Base-by-base conservation (phyloP, 768 basidiomycete genomes). In the Suillus luteus region DNA sequence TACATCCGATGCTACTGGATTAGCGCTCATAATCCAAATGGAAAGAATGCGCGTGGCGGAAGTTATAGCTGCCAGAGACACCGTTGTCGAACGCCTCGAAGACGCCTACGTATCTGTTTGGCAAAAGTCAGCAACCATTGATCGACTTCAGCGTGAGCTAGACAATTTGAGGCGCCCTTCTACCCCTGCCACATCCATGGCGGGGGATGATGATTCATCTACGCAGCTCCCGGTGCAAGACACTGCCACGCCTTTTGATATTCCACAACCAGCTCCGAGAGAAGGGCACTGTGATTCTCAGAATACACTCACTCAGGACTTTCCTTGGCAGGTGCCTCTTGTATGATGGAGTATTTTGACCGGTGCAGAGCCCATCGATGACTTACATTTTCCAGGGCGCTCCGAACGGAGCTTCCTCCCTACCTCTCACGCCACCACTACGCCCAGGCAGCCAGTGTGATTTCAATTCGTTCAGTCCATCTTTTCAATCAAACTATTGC, bases 51-150 rank as follows among this genome's bases (percentile, higher is more conserved):
- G 82, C 55, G 82, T 86, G 1, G 73, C 72, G 24, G 88, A 91
- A 68, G 87, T 86, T 1, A 72, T 87, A 60, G 77, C 75, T 33
- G 90, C 89, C 37, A 85, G 90, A 46, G 90, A 92, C 69, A 82
- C 80, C 37, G 83, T 82, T 17, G 82, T 89, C 1, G 75, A 82
- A 48, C 84, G 83, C 37, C 81, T 92, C 14, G 78, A 82, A 38
- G 82, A 85, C 54, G 87, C 87, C 11, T 88, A 86, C 69, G 71
- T 76, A 15, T 85, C 86, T 0, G 77, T 91, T 67, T 82, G 82
- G n/a, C 81, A 87, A 70, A 90, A 90, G 74, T 79, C 82, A 1
- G 77, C 79, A 24, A 71, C 77, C 8, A 82, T 90, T 63, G 78
- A 82, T 40, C 77, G 72, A 8, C 71, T 89, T 51, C 80, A 84